Evolutionary conservation across 73 alveolate species (phyloP), one percentile per base, ranked within the genome.

Genomic region (Effrenium voratum): DNA sequence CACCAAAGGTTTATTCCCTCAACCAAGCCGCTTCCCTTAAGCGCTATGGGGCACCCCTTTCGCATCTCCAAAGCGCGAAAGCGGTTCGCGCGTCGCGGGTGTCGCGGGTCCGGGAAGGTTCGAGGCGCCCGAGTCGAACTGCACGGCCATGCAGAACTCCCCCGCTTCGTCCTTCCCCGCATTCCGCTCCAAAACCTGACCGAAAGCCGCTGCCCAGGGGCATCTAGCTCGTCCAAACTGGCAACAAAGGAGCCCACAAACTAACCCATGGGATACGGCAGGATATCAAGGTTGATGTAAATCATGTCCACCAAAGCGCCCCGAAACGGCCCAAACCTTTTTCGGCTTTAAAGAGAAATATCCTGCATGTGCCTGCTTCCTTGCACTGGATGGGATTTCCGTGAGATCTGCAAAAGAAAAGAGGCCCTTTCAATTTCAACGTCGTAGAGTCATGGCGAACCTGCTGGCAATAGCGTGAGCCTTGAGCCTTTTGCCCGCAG

Each of bases 61-160:
- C 24, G 1, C 76, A 26, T 8, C 77, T 63, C n/a, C n/a, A 36
- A 5, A 57, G 1, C 70, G 2, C 28, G n/a, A 57, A 57, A 57
- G 70, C 16, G 28, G 28, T 57, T 1, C 47, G 49, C 0, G 38
- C 15, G 38, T 32, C 82, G 49, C n/a, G 38, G 34, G 46, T 36
- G 10, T 40, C 38, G 28, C 1, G n/a, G 45, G 10, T 30, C 50
- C 82, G 0, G 38, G 38, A 72, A 26, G 34, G 49, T 3, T 47
- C n/a, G 13, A 36, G 32, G n/a, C 82, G 24, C 82, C 82, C 12
- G 45, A 68, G 3, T 79, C 72, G 63, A 90, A 90, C 16, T 79
- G 76, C 50, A 90, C 97, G 19, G 97, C 97, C 97, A 90, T 90
- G 87, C 97, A 90, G 52, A 26, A 90, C 57, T 90, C 97, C 3